phyloP scores from a whole-genome alignment of 2,329 filamentous ascomycete species.

The Leptosphaerulina australis region DNA sequence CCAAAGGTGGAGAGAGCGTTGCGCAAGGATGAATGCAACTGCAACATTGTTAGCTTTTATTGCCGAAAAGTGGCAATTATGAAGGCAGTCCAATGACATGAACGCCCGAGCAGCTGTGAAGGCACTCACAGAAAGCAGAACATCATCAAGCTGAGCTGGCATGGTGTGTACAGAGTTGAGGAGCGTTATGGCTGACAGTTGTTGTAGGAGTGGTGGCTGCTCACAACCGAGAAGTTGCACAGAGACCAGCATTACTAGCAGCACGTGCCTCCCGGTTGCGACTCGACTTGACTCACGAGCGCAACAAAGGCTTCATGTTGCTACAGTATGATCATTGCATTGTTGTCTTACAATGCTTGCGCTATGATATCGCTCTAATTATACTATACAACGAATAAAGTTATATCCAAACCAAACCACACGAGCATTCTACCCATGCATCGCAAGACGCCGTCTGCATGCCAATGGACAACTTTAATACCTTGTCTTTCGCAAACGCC shows the following conservation, averaged over 20 bases:
- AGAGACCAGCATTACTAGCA: no score
- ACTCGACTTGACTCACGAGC: background rate
- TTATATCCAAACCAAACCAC: background rate
- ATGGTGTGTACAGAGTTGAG: constrained; percentile 15
- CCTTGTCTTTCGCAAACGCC: constrained; percentile 20
- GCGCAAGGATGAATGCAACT: constrained; percentile 46
- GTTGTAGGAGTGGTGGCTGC: background rate
- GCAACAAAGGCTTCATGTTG: background rate
- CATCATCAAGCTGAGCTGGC: constrained; percentile 32
- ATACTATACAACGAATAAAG: constrained; percentile 9
- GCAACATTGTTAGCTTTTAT: background rate
- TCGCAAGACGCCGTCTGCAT: constrained; percentile 14
- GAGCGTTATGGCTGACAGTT: background rate
- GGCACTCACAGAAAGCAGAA: constrained; percentile 36
- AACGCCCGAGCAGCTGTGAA: no score
- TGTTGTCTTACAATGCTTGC: constrained; percentile 1
- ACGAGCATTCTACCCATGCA: constrained; percentile 3
- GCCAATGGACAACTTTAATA: constrained; percentile 13
- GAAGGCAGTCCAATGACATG: no score
- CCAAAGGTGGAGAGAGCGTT: constrained; percentile 46
- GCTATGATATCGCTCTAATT: constrained; percentile 6
- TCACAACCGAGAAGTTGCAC: background rate
- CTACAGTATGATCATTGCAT: background rate
- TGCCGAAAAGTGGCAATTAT: constrained; percentile 1
- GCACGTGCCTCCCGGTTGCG: background rate